Base-by-base conservation (phyloP, 2,329 filamentous ascomycete genomes). In the Nannizziopsis arthrosporioides region DNA sequence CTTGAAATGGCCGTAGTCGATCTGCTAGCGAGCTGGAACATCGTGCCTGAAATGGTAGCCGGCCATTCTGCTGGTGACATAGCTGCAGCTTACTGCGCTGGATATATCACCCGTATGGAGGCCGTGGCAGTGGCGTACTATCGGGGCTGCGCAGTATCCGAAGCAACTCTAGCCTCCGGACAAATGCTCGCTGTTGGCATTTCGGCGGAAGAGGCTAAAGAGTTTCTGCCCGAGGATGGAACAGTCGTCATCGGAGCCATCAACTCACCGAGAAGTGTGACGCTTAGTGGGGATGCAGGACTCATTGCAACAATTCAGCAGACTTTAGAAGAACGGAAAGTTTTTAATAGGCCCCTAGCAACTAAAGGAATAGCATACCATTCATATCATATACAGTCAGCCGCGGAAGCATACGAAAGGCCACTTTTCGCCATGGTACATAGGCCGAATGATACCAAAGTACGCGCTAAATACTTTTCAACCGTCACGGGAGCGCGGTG, bases 121-220 rank as follows among this genome's bases (percentile, higher is more conserved):
- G 63, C 63, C 14, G 54, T 64, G 58, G 61, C 66, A 0, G 65
- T 74, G n/a, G 74, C 75, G 1, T 79, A 76, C 54, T 55, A 62
- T 53, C 47, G 66, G 50, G 56, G 53, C 8, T 14, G 31, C 35
- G 27, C 15, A 14, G 11, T 44, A n/a, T 27, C 40, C n/a, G 34
- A 7, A 14, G 17, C n/a, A n/a, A 27, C 6, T 15, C 11, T n/a
- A 5, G 19, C 34, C 38, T 5, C 32, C 12, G 30, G 11, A 10
- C 17, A 8, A 14, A 47, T 43, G 34, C 15, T 55, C 12, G 52
- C 53, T 10, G 53, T 42, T 37, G 53, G 50, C 14, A 9, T 51
- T 8, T 22, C 34, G 2, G 42, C 32, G 12, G 19, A 22, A 9
- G 42, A 54, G n/a, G 42, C 30, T 30, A 10, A 43, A 46, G 10